phyloP scores from a whole-genome alignment of 768 basidiomycete species.

The Paxillus ammoniavirescens region DNA sequence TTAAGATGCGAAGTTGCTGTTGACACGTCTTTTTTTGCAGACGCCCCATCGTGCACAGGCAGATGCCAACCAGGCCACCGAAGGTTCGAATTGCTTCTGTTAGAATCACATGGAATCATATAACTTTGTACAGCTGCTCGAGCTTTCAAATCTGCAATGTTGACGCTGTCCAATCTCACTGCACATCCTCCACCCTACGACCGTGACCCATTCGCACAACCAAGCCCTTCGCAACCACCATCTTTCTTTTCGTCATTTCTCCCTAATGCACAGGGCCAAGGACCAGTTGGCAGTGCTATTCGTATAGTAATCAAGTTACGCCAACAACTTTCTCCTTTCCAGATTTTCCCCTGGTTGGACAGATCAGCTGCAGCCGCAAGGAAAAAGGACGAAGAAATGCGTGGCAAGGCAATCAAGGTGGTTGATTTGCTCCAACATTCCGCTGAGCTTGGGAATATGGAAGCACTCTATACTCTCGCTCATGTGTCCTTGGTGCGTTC shows the following conservation, averaged over 20 bases:
- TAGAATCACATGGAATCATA: background rate
- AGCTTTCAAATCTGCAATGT: slow-evolving; percentile 74
- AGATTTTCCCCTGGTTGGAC: slow-evolving; percentile 40
- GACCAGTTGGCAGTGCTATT: slow-evolving; percentile 66
- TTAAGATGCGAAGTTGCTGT: background rate
- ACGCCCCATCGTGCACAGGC: slow-evolving; percentile 4
- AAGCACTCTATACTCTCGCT: slow-evolving; percentile 69
- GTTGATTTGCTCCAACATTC: slow-evolving; percentile 80
- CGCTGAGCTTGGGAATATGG: slow-evolving; percentile 70
- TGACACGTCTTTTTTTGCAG: slow-evolving; percentile 11
- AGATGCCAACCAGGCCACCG: slow-evolving; percentile 44
- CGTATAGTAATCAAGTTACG: slow-evolving; percentile 69
- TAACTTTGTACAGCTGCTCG: slow-evolving; percentile 48
- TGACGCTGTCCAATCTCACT: slow-evolving; percentile 65
- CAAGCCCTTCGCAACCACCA: slow-evolving; percentile 39
- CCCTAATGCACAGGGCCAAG: slow-evolving; percentile 74
- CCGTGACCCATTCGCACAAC: slow-evolving; percentile 43
- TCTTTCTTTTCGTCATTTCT: slow-evolving; percentile 65
- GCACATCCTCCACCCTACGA: slow-evolving; percentile 54
- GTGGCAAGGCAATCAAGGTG: slow-evolving; percentile 75
- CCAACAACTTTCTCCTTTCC: slow-evolving; percentile 53
- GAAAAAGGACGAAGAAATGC: slow-evolving; percentile 64
- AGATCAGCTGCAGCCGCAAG: slow-evolving; percentile 43
- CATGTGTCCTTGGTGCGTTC: slow-evolving; percentile 62
- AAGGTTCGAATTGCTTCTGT: slow-evolving; percentile 39